These are phyloP conservation scores for Monilinia fructicola DNA, from an alignment of 2,329 filamentous ascomycete species.

Conservation along the genomic window DNA sequence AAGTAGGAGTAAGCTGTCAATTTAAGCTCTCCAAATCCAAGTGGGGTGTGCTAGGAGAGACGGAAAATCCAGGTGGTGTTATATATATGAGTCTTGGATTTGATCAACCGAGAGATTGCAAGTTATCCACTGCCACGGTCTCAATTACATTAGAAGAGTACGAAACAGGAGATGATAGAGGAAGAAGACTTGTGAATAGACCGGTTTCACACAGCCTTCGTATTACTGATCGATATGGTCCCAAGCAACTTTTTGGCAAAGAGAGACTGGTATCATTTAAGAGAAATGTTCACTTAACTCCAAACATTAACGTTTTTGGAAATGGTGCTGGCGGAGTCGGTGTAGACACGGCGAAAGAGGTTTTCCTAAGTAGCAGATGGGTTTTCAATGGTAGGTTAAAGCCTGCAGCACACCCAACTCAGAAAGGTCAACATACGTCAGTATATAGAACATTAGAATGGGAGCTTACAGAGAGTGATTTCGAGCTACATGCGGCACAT, in stretches of 20 bases:
- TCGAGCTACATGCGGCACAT: not conserved
- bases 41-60: not conserved
- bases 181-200: no score
- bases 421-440: not conserved
- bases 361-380: not conserved
- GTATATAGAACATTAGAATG: conserved; percentile 5
- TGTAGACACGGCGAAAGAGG: not conserved
- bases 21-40: not conserved
- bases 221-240: conserved; percentile 13
- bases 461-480: conserved; percentile 9
- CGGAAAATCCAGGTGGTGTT: conserved; percentile 8
- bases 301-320: conserved; percentile 4
- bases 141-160: not conserved
- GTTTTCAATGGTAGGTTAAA: not conserved
- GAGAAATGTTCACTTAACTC: not conserved
- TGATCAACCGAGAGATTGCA: conserved; percentile 18
- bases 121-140: conserved; percentile 17
- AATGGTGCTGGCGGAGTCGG: conserved; percentile 5
- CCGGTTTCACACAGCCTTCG: not conserved
- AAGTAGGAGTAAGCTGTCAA: conserved; percentile 2
- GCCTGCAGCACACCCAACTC: not conserved
- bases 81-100: conserved; percentile 22
- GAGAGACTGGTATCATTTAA: not conserved
- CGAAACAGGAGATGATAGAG: not conserved
- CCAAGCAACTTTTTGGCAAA: not conserved